Evolutionary conservation across 1,284 basidiomycete species (phyloP), one percentile per base, ranked within the genome.

Genomic region (Agroathelia rolfsii): DNA sequence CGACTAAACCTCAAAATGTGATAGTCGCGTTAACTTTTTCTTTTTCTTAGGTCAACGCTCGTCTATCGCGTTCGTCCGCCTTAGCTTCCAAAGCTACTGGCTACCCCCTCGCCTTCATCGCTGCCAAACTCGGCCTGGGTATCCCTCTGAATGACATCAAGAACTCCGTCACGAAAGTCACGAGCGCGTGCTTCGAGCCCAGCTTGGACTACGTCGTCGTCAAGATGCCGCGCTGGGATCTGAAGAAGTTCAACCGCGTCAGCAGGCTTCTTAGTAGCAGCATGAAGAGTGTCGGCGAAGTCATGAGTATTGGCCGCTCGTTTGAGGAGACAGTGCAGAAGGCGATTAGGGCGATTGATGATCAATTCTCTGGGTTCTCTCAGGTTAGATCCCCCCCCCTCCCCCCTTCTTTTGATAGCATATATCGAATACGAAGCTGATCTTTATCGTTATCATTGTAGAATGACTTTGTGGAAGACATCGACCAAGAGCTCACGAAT

Each of bases 281-380:
- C 57, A 96, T 98, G 94, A 98, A 98, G 76, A 90, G 85, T 51
- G 95, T 98, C 5, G 94, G 94, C 36, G 94, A 98, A 60, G 94
- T 98, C 37, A 98, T 98, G 95, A 88, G 86, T 43, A 97, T 98
- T 45, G 95, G 94, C 15, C 72, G 94, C 45, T 95, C 90, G 8
- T 98, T 98, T 49, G 94, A 97, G 58, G 94, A 98, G 66, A 93
- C 89, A 0, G 84, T 97, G 41, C 94, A 98, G 58, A 97, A 97
- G 64, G 94, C 94, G 2, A 96, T 98, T 43, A 71, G 94, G 24
- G 82, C 89, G 11, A 95, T 98, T 50, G 94, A 98, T 54, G 92
- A 94, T 52, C 80, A 81, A 44, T 96, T 96, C 58, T 62, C 76
- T 48, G 94, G 94, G 4, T 98, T 98, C 59, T 78, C 85, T 5